Base-by-base conservation (phyloP, 495 filamentous ascomycete species). In the Sabuloglossum arenarium region DNA sequence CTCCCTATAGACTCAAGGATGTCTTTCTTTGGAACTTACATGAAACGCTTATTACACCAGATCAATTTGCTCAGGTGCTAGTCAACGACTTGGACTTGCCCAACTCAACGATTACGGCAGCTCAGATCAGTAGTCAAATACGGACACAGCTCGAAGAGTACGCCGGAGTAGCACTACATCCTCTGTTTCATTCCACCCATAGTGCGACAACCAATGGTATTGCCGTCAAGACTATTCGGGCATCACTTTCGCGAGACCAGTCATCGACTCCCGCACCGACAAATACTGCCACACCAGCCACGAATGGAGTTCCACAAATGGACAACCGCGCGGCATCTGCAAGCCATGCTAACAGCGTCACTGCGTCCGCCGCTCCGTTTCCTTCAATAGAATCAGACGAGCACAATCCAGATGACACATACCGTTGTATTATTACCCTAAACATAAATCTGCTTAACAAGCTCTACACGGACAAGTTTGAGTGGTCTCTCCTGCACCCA, bases 21-120 rank as follows among this genome's bases (percentile, higher is more conserved):
- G 84, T 81, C 27, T 96, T 99, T 64, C 68, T 97, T 25, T 99
- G 91, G 91, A 99, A 99, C 64, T 74, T 99, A 10, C 88, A 97
- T 67, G 91, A 99, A 70, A 85, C 85, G 1, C 70, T 95, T 30
- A 84, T 89, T 11, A 99, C 91, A 0, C 94, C 91, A 3, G 91
- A 99, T 64, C 82, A 90, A 60, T 99, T 97, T 67, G 93, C 91
- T 4, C 75, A 81, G 56, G 77, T 73, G n/a, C 82, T 96, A 58
- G 88, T 94, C 30, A 86, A 93, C 60, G 91, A 99, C 65, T 77
- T 97, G 51, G 93, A 99, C 64, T 79, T 99, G 43, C 90, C 93
- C 8, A 80, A 84, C 50, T 73, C 78, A 0, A 71, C 73, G 19
- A 70, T 74, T 21, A 73, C 85, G 57, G 81, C 82, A 9, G 69